phyloP scores from a whole-genome alignment of 441 rosid genomes.

The Omphalea diandra region DNA sequence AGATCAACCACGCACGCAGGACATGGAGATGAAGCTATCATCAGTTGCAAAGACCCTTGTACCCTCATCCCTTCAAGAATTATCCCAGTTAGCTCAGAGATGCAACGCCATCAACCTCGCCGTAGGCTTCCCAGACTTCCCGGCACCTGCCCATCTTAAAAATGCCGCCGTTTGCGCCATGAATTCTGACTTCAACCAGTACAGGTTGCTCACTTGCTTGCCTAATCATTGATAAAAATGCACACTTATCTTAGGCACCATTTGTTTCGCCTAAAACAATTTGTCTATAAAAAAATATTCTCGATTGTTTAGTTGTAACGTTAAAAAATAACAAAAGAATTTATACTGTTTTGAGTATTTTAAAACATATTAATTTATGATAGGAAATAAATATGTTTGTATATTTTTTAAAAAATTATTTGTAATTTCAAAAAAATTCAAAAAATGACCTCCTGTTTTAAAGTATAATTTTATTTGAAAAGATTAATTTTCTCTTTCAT shows the following conservation, averaged over 20 bases:
- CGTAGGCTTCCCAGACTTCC: constrained; percentile 66
- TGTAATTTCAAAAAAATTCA: too few relatives aligned
- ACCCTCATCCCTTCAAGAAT: constrained; percentile 55
- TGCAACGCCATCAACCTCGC: constrained; percentile 59
- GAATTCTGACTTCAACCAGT: constrained; percentile 56
- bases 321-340: too few relatives aligned
- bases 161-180: constrained; percentile 57
- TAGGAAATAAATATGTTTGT: too few relatives aligned
- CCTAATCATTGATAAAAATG: not conserved
- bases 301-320: too few relatives aligned
- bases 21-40: constrained; percentile 43
- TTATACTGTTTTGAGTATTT: too few relatives aligned
- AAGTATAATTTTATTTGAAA: too few relatives aligned
- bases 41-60: constrained; percentile 42
- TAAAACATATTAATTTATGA: too few relatives aligned
- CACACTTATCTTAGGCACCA: not conserved
- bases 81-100: constrained; percentile 52
- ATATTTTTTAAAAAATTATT: too few relatives aligned
- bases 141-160: constrained; percentile 46
- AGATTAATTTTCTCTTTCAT: not conserved
- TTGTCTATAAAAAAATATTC: too few relatives aligned
- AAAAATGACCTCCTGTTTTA: too few relatives aligned
- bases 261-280: too few relatives aligned
- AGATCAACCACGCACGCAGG: too few relatives aligned
- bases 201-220: constrained; percentile 30